These are phyloP conservation scores for Pythium volutum DNA, from an alignment of 352 stramenopile species.

Conservation along the genomic window DNA sequence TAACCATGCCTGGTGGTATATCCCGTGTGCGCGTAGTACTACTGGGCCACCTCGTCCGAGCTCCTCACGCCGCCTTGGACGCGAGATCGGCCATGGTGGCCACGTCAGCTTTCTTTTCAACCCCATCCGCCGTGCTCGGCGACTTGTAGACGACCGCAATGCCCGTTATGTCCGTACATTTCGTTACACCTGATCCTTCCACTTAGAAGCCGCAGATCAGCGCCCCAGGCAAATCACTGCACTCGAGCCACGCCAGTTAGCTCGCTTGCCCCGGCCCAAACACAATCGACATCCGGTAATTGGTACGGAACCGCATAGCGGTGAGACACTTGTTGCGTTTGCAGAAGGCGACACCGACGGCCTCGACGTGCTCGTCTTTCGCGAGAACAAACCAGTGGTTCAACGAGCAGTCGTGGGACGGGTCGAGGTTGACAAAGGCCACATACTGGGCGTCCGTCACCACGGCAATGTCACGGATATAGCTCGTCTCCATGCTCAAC, in stretches of 20 bases:
- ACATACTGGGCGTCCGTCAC: background rate
- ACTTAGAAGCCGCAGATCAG: constrained; percentile 2
- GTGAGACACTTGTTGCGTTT: background rate
- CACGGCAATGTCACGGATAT: background rate
- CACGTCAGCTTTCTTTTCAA: background rate
- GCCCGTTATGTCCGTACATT: background rate
- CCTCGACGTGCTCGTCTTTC: background rate
- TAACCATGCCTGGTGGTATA: too few relatives aligned
- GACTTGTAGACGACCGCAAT: background rate
- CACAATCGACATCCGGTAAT: background rate
- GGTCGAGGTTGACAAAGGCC: background rate
- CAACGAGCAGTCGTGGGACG: background rate
- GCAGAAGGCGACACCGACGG: background rate
- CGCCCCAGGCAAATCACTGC: background rate
- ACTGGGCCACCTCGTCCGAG: background rate
- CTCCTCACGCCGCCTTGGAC: background rate
- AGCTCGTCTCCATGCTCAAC: background rate
- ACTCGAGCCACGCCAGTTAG: background rate
- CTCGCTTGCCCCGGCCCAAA: background rate
- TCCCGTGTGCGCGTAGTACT: too few relatives aligned
- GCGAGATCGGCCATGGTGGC: background rate
- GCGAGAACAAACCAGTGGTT: constrained; percentile 5
- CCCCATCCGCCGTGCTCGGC: background rate
- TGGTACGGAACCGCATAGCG: background rate
- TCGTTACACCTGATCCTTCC: background rate